Evolutionary conservation across 2,329 filamentous ascomycete species (phyloP), one percentile per base, ranked within the genome.

Genomic region (Teratosphaeria nubilosa): DNA sequence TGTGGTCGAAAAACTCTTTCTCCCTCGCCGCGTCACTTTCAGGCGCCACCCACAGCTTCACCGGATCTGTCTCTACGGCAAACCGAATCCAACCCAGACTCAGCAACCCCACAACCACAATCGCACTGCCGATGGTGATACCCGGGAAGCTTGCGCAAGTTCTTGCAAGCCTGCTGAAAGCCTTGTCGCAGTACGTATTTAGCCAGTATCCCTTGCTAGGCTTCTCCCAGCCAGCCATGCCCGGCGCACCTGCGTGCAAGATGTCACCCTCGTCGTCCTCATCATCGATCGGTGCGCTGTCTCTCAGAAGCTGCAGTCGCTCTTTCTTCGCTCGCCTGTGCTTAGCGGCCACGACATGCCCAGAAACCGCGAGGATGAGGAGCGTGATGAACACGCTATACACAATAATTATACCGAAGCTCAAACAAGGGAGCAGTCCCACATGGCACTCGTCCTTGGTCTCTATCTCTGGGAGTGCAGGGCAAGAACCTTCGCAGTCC

Each of bases 11-110:
- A 70, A 95, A 99, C 1, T 82, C 82, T 76, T 99, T 99, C 71
- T 99, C 92, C 70, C 90, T 82, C 0, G 94, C 94, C 22, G 95
- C 92, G 54, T 86, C 83, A 3, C 94, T 97, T 9, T 88, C 87
- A 7, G 94, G 94, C 66, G 92, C 91, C n/a, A 99, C 94, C 94
- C 94, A 99, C 9, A 99, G 78, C 53, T 88, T 85, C 11, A 95
- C 94, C 5, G 94, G 94, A 62, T 97, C 88, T 24, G 80, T 88
- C 73, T 97, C 94, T 37, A 99, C 80, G n/a, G 88, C 81, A 68
- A 99, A 99, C 51, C 84, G 83, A 59, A 94, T 76, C 90, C 90
- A 95, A 1, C 94, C 94, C 37, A 92, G 75, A 69, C 91, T 96
- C 61, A 99, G 78, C 4, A 96, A 71, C 1, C 79, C 82, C 11